Evolutionary conservation across 805 yeast genomes (phyloP).

Genomic region (Saccharomycopsis babjevae): DNA sequence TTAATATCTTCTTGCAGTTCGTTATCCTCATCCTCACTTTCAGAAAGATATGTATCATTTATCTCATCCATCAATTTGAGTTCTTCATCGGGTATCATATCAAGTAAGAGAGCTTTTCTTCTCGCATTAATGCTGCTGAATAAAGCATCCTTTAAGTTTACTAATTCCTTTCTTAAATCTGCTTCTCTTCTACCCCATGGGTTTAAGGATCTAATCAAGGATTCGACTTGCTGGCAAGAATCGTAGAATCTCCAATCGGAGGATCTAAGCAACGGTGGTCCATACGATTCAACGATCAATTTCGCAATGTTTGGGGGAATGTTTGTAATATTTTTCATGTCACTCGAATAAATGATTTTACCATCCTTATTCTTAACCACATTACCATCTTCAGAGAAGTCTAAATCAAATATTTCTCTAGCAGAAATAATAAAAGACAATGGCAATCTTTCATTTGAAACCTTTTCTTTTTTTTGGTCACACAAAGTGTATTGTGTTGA

Average conservation of each 20-base stretch:
- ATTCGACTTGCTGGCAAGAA: constrained; percentile 43
- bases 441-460: constrained; percentile 1
- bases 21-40: constrained; percentile 22
- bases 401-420: constrained; percentile 25
- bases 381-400: constrained; percentile 20
- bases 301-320: constrained; percentile 39
- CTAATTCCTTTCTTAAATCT: constrained; percentile 51
- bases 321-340: neutral
- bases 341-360: neutral
- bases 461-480: neutral
- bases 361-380: constrained; percentile 2
- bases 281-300: constrained; percentile 45
- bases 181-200: constrained; percentile 70
- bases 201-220: constrained; percentile 55
- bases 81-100: constrained; percentile 34
- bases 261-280: constrained; percentile 41
- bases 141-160: constrained; percentile 41
- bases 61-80: constrained; percentile 28
- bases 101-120: constrained; percentile 40
- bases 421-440: constrained; percentile 22
- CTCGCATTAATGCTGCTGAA: constrained; percentile 48
- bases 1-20: constrained; percentile 32
- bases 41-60: constrained; percentile 3
- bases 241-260: constrained; percentile 68
- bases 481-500: neutral